Conservation (phyloP, 1,284 basidiomycete species). For the Ceratobasidium sp. region DNA sequence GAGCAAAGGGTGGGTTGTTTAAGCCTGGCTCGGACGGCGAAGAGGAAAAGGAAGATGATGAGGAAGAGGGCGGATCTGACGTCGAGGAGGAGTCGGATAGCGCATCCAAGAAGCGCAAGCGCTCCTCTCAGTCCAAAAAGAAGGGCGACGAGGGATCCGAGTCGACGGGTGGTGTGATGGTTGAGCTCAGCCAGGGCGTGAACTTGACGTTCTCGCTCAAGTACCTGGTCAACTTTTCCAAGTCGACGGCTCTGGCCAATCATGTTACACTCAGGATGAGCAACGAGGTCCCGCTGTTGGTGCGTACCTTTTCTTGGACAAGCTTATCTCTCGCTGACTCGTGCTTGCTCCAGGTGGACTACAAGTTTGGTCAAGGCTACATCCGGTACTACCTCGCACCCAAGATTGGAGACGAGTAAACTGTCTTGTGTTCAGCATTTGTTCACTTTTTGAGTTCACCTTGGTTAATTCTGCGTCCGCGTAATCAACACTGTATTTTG, state of each 20-base stretch:
- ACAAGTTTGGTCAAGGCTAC: slow-evolving; percentile 83
- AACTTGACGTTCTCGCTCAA: slow-evolving; percentile 96
- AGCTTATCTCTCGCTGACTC: not conserved
- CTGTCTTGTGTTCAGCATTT: not conserved
- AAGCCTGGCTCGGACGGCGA: slow-evolving; percentile 48
- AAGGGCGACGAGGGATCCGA: slow-evolving; percentile 54
- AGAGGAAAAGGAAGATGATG: slow-evolving; percentile 51
- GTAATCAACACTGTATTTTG: slow-evolving; percentile 40
- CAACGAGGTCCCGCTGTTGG: slow-evolving; percentile 90
- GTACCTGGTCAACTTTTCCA: slow-evolving; percentile 97
- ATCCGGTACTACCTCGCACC: slow-evolving; percentile 90
- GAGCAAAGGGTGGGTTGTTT: slow-evolving; percentile 56
- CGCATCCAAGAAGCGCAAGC: slow-evolving; percentile 68
- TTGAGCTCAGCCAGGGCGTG: slow-evolving; percentile 92
- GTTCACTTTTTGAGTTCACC: slow-evolving; percentile 13
- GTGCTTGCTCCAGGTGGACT: slow-evolving; percentile 71
- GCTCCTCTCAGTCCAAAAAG: slow-evolving; percentile 55
- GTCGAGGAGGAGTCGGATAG: slow-evolving; percentile 48
- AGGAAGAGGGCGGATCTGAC: slow-evolving; percentile 56
- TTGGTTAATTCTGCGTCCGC: slow-evolving; percentile 9
- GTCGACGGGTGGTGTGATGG: slow-evolving; percentile 67
- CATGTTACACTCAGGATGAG: slow-evolving; percentile 86
- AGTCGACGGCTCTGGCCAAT: slow-evolving; percentile 82
- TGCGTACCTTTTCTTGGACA: slow-evolving; percentile 57
- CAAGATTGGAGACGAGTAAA: slow-evolving; percentile 84